Evolutionary conservation across 768 basidiomycete species (phyloP), one percentile per base, ranked within the genome.

Genomic region (Terana coerulea): DNA sequence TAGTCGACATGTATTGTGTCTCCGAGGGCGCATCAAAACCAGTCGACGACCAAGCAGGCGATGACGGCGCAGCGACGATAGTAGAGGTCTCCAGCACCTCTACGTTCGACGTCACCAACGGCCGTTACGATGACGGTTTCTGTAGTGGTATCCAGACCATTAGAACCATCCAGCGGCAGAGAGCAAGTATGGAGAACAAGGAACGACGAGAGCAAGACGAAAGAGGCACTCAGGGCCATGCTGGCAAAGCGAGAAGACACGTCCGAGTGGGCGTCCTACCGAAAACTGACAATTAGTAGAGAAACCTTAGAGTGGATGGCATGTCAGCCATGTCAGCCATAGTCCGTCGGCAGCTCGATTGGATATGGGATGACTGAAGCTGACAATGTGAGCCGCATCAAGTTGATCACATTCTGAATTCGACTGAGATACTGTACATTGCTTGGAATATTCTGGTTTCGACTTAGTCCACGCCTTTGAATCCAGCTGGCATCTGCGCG

Each of bases 401-500:
- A n/a, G n/a, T n/a, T n/a, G 9, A 33, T 15, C 15, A 6, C 28
- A 30, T 24, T 45, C 28, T 14, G 21, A 45, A 26, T 30, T 29
- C 3, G 28, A n/a, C 15, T 33, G 9, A 3, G 39, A 46, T 34
- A 46, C 12, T 30, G n/a, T 46, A 46, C 45, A 46, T 11, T 17
- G 30, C 10, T 34, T 17, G 14, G 7, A 17, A n/a, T 19, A 14
- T 26, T 46, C 29, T 21, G 10, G 3, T 19, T 11, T 11, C 8
- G 29, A 34, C 45, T 46, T 21, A 34, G 17, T 29, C 17, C 9
- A 5, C 24, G 5, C 30, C 7, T 24, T 46, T 29, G 30, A 50
- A 50, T 39, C 77, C 80, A 19, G 64, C 63, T 17, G 85, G 83
- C 83, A 85, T 83, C 56, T 64, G 67, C 1, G 81, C 83, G 9